These are phyloP conservation scores for Nigrospora sphaerica DNA, from an alignment of 2,329 filamentous ascomycete species.

Conservation along the genomic window DNA sequence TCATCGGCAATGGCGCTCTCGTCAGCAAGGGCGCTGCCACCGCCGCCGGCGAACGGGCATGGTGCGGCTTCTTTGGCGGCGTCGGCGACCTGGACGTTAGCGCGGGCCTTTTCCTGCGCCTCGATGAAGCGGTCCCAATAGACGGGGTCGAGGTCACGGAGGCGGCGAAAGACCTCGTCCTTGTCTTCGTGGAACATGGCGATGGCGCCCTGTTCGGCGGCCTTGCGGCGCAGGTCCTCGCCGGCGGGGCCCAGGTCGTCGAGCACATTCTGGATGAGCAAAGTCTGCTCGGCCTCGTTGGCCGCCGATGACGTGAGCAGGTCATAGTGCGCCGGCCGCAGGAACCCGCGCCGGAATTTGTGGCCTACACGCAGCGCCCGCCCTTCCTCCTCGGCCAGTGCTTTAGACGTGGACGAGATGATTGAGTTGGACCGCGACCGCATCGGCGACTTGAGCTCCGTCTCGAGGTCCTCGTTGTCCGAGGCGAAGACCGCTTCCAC, in stretches of 20 bases:
- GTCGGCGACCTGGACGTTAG: slow-evolving; percentile 35
- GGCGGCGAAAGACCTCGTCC: slow-evolving; percentile 37
- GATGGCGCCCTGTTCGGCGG: slow-evolving; percentile 52
- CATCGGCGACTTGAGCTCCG: slow-evolving; percentile 31
- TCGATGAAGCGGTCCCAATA: slow-evolving; percentile 59
- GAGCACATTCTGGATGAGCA: slow-evolving; percentile 54
- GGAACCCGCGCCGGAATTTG: slow-evolving; percentile 46
- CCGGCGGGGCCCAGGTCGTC: slow-evolving; percentile 58
- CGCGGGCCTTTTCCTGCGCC: slow-evolving; percentile 51
- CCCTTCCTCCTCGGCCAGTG: slow-evolving; percentile 50
- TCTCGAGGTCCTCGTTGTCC: slow-evolving; percentile 41
- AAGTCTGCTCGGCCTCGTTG: slow-evolving; percentile 41
- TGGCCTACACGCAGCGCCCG: slow-evolving; percentile 49
- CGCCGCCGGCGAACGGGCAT: too few relatives aligned
- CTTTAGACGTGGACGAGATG: slow-evolving; percentile 41
- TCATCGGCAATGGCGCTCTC: slow-evolving; percentile 37
- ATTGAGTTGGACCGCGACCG: slow-evolving; percentile 46
- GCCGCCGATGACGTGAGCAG: slow-evolving; percentile 36
- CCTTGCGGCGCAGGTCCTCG: slow-evolving; percentile 45
- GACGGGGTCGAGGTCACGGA: slow-evolving; percentile 57
- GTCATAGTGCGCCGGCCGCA: slow-evolving; percentile 44
- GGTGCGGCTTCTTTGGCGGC: slow-evolving; percentile 7
- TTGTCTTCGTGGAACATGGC: slow-evolving; percentile 53
- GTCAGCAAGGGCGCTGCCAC: slow-evolving; percentile 15
- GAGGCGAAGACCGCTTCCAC: slow-evolving; percentile 32